phyloP scores from a whole-genome alignment of 306 rosid genomes.

The Vigna angularis region DNA sequence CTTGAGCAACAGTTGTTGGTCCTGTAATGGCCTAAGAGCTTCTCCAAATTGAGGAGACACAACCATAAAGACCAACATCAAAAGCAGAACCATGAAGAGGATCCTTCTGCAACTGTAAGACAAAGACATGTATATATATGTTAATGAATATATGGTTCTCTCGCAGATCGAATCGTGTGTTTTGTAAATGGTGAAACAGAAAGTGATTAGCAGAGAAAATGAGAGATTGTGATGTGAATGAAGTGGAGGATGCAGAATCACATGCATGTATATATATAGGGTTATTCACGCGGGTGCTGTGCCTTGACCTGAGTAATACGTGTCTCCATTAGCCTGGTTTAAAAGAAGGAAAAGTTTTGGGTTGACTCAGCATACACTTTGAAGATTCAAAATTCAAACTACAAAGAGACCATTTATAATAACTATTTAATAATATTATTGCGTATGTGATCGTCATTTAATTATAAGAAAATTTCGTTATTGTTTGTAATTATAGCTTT shows the following conservation, averaged over 20 bases:
- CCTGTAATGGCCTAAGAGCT: slow-evolving; percentile 48
- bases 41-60: slow-evolving; percentile 47
- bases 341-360: background rate
- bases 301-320: background rate
- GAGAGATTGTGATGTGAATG: no score
- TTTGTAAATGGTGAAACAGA: background rate
- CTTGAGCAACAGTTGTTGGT: slow-evolving; percentile 35
- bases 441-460: no score
- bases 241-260: background rate
- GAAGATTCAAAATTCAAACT: background rate
- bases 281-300: background rate
- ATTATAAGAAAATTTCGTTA: no score
- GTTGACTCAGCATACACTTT: background rate
- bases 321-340: background rate
- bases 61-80: slow-evolving; percentile 36
- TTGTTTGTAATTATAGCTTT: no score
- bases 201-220: background rate
- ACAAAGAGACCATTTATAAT: no score
- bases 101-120: slow-evolving; percentile 28
- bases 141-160: background rate
- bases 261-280: background rate
- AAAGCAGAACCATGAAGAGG: slow-evolving; percentile 37
- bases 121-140: slow-evolving; percentile 11
- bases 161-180: background rate
- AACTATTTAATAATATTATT: no score